Percentiles rank a stretch among this genome's conserved stretches.
phyloP scores from a whole-genome alignment of 2,329 filamentous ascomycete genomes.

The Plenodomus biglobosus region DNA sequence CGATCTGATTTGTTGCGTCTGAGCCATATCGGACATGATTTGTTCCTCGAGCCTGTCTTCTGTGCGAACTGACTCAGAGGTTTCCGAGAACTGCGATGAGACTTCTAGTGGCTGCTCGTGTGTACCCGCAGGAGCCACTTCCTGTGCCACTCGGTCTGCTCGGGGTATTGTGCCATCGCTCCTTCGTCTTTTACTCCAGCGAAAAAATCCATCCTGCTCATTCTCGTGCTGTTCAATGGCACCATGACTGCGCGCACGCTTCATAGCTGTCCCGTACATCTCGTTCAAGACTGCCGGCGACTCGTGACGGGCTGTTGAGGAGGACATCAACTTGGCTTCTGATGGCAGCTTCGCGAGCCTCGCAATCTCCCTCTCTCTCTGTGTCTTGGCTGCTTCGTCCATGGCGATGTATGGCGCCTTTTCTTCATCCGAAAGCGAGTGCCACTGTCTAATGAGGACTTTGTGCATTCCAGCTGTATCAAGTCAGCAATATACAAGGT shows the following conservation, averaged over 20 bases:
- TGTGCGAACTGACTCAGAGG: constrained; percentile 5
- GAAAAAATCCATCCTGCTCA: constrained; percentile 4
- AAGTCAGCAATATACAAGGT: neutral
- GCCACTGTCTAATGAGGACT: constrained; percentile 18
- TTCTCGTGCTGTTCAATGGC: constrained; percentile 3
- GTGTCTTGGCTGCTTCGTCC: constrained; percentile 10
- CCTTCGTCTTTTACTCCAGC: constrained; percentile 20
- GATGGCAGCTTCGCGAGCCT: constrained; percentile 3
- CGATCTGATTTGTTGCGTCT: neutral
- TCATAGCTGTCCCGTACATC: constrained; percentile 21
- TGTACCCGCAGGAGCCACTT: constrained; percentile 6
- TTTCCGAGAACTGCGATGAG: constrained; percentile 20
- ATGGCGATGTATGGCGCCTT: constrained; percentile 19
- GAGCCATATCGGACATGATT: constrained; percentile 3
- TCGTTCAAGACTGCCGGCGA: constrained; percentile 28
- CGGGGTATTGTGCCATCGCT: constrained; percentile 10
- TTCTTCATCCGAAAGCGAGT: constrained; percentile 20
- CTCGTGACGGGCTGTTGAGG: constrained; percentile 25
- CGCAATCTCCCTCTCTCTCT: constrained; percentile 5
- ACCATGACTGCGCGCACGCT: constrained; percentile 20
- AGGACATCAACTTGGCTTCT: constrained; percentile 16
- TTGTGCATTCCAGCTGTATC: constrained; percentile 19
- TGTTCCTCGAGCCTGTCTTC: constrained; percentile 6
- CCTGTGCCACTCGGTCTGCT: neutral
- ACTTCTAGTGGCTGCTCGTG: constrained; percentile 23